Evolutionary conservation across 352 stramenopile genomes (phyloP), one percentile per base, ranked within the genome.

Genomic region (Globisporangium perplexum): DNA sequence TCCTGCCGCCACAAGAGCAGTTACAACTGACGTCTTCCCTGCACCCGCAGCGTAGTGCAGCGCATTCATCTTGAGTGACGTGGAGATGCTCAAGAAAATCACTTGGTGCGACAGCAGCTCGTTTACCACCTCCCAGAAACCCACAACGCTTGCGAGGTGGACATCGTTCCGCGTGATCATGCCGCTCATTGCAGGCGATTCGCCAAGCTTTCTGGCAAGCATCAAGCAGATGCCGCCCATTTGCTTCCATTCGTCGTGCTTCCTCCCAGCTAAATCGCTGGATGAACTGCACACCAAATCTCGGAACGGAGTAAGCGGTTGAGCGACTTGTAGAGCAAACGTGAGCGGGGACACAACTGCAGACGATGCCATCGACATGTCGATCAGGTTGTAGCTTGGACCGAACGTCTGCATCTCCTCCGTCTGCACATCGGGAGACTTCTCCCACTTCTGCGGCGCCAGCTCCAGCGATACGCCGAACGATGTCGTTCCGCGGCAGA

Each of bases 61-160:
- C 18, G 72, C 61, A 52, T 77, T 88, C 72, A 80, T 70, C 24
- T 36, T 50, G 31, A 43, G 38, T 4, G 63, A 55, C 7, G 72
- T 77, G 20, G 72, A 58, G 22, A 66, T 53, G 41, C 56, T 75
- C 0, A 72, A 75, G 1, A 88, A 57, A 7, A 67, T 30, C 15
- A 84, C 60, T 64, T 84, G 77, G n/a, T 83, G 70, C 3, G 65
- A 62, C 1, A 88, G 51, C 14, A 88, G 47, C 18, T 77, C 23
- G 10, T 68, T 61, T 0, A 74, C 66, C 0, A 88, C 36, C 8
- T 68, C 55, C 77, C 77, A 88, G 30, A 76, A 84, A 6, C 77
- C 74, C 4, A 79, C 36, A 2, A 24, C 44, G 26, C 77, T 75
- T 5, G 77, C 70, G n/a, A 78, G 47, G 36, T 75, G 57, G 3